Conservation (phyloP, 495 filamentous ascomycete species). For the Xylaria telfairii region DNA sequence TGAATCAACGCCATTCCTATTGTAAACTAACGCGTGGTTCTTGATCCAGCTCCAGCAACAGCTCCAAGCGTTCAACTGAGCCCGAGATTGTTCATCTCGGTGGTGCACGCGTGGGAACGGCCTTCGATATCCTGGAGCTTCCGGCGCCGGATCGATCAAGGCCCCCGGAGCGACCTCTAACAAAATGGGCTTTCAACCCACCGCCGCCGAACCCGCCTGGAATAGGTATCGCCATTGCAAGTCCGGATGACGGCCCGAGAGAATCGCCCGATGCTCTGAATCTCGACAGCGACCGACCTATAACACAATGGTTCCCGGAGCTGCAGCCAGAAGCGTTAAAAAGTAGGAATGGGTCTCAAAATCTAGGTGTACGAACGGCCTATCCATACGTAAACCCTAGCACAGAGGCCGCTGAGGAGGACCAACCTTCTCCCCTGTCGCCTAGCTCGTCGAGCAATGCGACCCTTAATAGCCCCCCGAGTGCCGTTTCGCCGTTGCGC, state of each 20-base stretch:
- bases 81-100: slow-evolving; percentile 43
- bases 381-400: background rate
- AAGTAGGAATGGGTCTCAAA: slow-evolving; percentile 9
- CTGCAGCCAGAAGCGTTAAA: background rate
- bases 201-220: slow-evolving; percentile 18
- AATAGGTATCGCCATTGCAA: slow-evolving; percentile 10
- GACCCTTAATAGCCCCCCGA: background rate
- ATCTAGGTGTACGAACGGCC: background rate
- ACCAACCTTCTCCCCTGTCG: background rate
- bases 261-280: background rate
- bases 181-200: slow-evolving; percentile 37
- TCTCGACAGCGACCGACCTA: slow-evolving; percentile 14
- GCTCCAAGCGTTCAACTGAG: slow-evolving; percentile 18
- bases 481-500: background rate
- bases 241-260: background rate
- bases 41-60: slow-evolving; percentile 16
- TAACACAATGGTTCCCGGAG: slow-evolving; percentile 28
- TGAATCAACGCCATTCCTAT: background rate
- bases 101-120: slow-evolving; percentile 37
- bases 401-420: background rate
- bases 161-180: slow-evolving; percentile 32
- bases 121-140: slow-evolving; percentile 10
- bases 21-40: slow-evolving; percentile 14
- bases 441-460: slow-evolving; percentile 1
- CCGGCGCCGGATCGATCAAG: slow-evolving; percentile 29